phyloP scores from a whole-genome alignment of 371 early-diverging fungal species.

The Nematocida minor region DNA sequence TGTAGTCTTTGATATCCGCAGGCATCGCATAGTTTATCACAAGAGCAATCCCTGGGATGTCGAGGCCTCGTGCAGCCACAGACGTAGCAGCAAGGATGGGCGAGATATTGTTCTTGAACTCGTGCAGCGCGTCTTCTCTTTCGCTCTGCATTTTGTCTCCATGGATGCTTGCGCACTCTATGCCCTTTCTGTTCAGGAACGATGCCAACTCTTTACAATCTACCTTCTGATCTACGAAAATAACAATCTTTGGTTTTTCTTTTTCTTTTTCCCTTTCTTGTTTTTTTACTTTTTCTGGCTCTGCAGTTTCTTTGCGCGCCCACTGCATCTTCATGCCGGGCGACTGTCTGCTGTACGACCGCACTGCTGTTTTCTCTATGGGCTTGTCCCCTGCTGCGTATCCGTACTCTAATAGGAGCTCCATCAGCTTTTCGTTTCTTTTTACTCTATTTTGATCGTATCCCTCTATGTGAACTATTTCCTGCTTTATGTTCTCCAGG shows the following conservation, averaged over 20 bases:
- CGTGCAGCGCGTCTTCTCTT: constrained; percentile 70
- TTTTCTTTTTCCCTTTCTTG: constrained; percentile 58
- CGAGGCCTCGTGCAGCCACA: constrained; percentile 86
- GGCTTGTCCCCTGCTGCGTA: neutral
- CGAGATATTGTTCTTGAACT: constrained; percentile 82
- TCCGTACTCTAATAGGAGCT: constrained; percentile 10
- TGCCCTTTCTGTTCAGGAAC: constrained; percentile 71
- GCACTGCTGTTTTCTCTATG: neutral
- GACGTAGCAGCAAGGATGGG: constrained; percentile 90
- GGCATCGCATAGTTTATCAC: constrained; percentile 93
- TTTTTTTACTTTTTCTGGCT: constrained; percentile 47
- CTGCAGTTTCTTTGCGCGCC: neutral
- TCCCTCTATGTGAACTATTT: constrained; percentile 62
- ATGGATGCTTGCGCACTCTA: constrained; percentile 68
- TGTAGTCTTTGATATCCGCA: constrained; percentile 79
- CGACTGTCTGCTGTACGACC: neutral
- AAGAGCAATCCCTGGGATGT: constrained; percentile 84
- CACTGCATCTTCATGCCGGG: neutral
- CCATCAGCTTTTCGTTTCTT: constrained; percentile 17
- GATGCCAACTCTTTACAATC: constrained; percentile 72
- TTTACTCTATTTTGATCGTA: neutral
- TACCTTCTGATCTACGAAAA: constrained; percentile 89
- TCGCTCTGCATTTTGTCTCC: constrained; percentile 67
- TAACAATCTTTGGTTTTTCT: constrained; percentile 75
- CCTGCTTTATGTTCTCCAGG: constrained; percentile 86